Conservation (phyloP, 164 flowering plant species). For the Vitis amurensis region DNA sequence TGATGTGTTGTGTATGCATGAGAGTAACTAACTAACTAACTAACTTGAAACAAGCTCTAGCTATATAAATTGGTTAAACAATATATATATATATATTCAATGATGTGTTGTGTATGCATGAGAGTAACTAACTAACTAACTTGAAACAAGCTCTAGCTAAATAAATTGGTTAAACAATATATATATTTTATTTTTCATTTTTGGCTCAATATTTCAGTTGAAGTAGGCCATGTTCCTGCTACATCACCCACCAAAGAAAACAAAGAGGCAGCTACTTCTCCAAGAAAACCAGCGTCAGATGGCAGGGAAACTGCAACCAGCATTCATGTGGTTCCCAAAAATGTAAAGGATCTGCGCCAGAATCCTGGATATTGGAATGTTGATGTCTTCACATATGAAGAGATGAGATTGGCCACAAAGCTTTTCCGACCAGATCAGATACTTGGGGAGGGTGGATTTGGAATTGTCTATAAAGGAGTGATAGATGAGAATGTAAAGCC, state of each 20-base stretch:
- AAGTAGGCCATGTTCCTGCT: slow-evolving; percentile 7
- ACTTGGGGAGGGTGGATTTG: slow-evolving; percentile 97
- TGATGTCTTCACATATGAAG: slow-evolving; percentile 75
- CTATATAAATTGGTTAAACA: neutral
- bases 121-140: too few species aligned
- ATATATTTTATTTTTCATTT: neutral
- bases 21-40: too few species aligned
- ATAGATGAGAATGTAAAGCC: slow-evolving; percentile 72
- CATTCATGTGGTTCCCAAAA: slow-evolving; percentile 38
- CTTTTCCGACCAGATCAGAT: slow-evolving; percentile 78
- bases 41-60: too few species aligned
- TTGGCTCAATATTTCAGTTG: neutral
- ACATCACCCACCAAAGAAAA: slow-evolving; percentile 1
- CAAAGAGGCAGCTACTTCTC: neutral
- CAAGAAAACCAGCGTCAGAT: slow-evolving; percentile 9
- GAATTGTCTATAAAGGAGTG: slow-evolving; percentile 86
- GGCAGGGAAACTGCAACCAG: slow-evolving; percentile 15
- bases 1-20: too few species aligned
- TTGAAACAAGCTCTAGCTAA: too few species aligned
- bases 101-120: too few species aligned
- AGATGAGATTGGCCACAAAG: slow-evolving; percentile 82
- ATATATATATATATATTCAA: neutral
- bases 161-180: neutral
- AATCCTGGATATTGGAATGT: slow-evolving; percentile 61
- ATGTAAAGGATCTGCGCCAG: slow-evolving; percentile 71